Percentiles rank a stretch among this genome's conserved stretches.
Conservation (phyloP, 108 stramenopile genomes). For the Cyclotella sp. region DNA sequence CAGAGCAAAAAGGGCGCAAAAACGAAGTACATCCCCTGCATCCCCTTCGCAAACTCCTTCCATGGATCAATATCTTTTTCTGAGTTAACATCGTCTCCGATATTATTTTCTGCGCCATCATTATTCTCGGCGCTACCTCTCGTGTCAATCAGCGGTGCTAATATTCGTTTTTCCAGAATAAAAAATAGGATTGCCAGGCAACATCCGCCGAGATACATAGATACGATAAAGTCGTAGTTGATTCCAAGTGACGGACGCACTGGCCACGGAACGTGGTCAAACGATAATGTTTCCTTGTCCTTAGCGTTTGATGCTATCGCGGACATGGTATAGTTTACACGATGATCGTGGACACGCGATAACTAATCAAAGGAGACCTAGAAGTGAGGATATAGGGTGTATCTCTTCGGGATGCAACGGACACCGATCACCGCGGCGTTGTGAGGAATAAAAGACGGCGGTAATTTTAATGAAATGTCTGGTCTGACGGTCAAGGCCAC, state of each 20-base stretch:
- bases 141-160: slow-evolving; percentile 26
- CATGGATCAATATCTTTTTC: slow-evolving; percentile 28
- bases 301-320: not conserved
- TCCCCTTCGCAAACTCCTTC: slow-evolving; percentile 50
- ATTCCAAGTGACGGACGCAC: slow-evolving; percentile 43
- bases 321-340: not conserved
- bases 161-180: slow-evolving; percentile 36
- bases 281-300: slow-evolving; percentile 7
- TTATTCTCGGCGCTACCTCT: not conserved
- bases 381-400: too few relatives aligned
- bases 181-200: slow-evolving; percentile 35
- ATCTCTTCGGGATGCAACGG: too few relatives aligned
- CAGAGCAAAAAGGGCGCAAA: slow-evolving; percentile 51
- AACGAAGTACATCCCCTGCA: slow-evolving; percentile 50
- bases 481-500: too few relatives aligned
- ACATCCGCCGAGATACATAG: slow-evolving; percentile 39
- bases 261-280: slow-evolving; percentile 41
- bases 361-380: too few relatives aligned
- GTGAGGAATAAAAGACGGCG: too few relatives aligned
- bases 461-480: too few relatives aligned
- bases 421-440: too few relatives aligned
- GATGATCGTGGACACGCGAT: not conserved
- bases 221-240: slow-evolving; percentile 47
- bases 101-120: not conserved
- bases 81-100: not conserved